Evolutionary conservation across 208 protist species (phyloP), one percentile per base, ranked within the genome.

Genomic region (Trypanosoma rangeli): DNA sequence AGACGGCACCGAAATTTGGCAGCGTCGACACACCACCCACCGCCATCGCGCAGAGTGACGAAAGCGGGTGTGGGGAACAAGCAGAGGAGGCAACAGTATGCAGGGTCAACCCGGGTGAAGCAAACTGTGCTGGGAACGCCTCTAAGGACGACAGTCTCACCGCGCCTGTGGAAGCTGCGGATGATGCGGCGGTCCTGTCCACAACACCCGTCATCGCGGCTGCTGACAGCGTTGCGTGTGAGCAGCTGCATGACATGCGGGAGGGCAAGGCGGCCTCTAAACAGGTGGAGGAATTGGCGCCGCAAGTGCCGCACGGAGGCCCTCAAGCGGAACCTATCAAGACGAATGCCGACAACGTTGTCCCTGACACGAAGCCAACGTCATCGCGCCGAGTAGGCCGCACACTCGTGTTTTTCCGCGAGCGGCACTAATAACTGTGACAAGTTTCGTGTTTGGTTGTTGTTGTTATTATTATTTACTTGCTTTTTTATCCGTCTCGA

Each of bases 371-470:
- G 31, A 39, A 44, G 0, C 13, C 31, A n/a, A 59, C 56, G 20
- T 1, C 24, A 16, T 22, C 20, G 9, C 44, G 22, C n/a, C 8
- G 61, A 0, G 8, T 35, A 52, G 53, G 56, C 1, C 37, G 65
- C 48, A 55, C 42, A 5, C 46, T 70, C 42, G 55, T 68, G 8
- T 68, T 68, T 60, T 0, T 68, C n/a, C 64, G 64, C 35, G 61
- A 66, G 18, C 31, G 22, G 28, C 18, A 48, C 18, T 48, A 7
- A 8, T 37, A 18, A 48, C 8, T 22, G 22, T 37, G 33, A 7
- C 15, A 16, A 16, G 42, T 16, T 10, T 46, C 15, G n/a, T n/a
- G n/a, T n/a, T n/a, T n/a, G n/a, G n/a, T 60, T 31, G 18, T 60
- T 39, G 18, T 31, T 55, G 13, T 55, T 66, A 3, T 56, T 15